These are phyloP conservation scores for Berberis thunbergii DNA, from an alignment of 164 flowering plant genomes.

Conservation along the genomic window DNA sequence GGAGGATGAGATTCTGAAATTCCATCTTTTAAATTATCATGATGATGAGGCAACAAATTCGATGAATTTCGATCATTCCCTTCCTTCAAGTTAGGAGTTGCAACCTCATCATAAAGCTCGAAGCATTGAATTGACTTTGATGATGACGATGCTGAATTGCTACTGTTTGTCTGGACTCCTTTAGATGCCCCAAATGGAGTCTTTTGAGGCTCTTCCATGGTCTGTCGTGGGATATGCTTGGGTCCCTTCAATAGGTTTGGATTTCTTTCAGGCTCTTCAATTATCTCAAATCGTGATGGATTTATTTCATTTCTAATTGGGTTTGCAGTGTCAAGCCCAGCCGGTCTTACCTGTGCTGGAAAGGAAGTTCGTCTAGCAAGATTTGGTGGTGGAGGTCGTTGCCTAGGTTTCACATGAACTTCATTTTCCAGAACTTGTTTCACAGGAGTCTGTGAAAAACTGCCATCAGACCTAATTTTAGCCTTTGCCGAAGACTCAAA, in stretches of 20 bases:
- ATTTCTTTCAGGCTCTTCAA: constrained; percentile 24
- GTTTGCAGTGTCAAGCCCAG: constrained; percentile 27
- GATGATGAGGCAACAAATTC: background rate
- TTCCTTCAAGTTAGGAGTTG: constrained; percentile 23
- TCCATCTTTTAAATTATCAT: constrained; percentile 14
- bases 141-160: constrained; percentile 48
- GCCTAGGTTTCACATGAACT: constrained; percentile 38
- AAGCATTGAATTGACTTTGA: constrained; percentile 44
- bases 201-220: constrained; percentile 18
- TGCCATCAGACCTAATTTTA: constrained; percentile 54
- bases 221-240: constrained; percentile 14
- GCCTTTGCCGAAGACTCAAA: constrained; percentile 60
- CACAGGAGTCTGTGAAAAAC: constrained; percentile 42
- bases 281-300: constrained; percentile 18
- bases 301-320: constrained; percentile 17
- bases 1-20: constrained; percentile 22
- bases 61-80: constrained; percentile 1
- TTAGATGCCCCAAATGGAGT: constrained; percentile 21
- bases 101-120: constrained; percentile 37
- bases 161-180: constrained; percentile 39
- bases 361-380: constrained; percentile 48
- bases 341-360: constrained; percentile 39
- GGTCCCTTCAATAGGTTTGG: constrained; percentile 13
- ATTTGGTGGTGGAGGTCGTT: constrained; percentile 50
- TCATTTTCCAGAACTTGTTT: constrained; percentile 57